Evolutionary conservation across 768 basidiomycete species (phyloP), one percentile per base, ranked within the genome.

Genomic region (Neoboletus magnificus): DNA sequence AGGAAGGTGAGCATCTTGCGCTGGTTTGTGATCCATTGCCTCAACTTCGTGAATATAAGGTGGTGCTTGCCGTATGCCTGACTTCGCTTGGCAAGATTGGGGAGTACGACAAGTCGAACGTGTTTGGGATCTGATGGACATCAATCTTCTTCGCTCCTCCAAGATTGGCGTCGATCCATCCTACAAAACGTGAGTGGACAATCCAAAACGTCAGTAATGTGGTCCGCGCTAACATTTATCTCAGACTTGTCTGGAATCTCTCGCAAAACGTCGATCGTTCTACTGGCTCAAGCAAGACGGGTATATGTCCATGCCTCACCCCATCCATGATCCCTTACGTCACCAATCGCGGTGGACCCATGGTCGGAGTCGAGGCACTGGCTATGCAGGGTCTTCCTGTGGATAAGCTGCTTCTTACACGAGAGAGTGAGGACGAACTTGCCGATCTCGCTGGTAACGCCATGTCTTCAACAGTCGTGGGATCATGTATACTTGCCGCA

Each of bases 281-380:
- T 27, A 93, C 87, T 43, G 89, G 90, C 8, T 87, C 89, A 0
- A 82, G 79, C 61, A 87, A 85, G 69, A 74, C 85, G 12, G 95
- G 94, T 22, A 90, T 97, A 52, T 91, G 89, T 61, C 91, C 91
- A 1, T 98, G 95, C 72, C 82, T 98, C 18, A 98, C 95, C 0
- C 95, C 95, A 1, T 87, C 91, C 29, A 97, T 96, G 93, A 97
- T 97, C 58, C 91, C 95, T 0, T 98, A 93, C 64, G 87, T 96
- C 68, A 93, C 95, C 43, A 93, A 90, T 67, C 93, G 95, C 48
- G 95, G 95, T 39, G 95, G 95, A 25, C 95, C 95, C 9, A 91
- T 97, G 87, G 85, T 95, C 16, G 95, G 95, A 10, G 72, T 93
- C 33, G 95, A 98, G 67, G 94, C 95, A 1, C 76, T 98, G 41